Evolutionary conservation across 768 basidiomycete genomes (phyloP).

Genomic region (Hirschioporus abietinus): DNA sequence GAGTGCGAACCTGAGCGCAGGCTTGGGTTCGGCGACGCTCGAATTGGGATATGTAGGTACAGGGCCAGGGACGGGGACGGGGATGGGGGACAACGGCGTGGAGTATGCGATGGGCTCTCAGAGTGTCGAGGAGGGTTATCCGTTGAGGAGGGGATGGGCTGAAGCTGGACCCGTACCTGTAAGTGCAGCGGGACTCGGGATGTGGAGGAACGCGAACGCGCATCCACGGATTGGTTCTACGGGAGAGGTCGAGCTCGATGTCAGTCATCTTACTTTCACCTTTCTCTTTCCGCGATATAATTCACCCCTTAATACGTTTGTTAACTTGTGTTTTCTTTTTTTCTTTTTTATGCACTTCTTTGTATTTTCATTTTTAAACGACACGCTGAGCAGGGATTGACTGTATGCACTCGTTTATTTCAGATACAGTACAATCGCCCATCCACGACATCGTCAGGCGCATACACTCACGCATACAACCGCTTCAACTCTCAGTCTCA

Average conservation of each 20-base stretch:
- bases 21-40: neutral
- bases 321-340: too few relatives aligned
- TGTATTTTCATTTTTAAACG: too few relatives aligned
- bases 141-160: too few relatives aligned
- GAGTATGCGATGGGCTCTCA: neutral
- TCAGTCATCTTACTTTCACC: neutral
- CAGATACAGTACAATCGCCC: neutral
- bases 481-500: neutral
- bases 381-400: too few relatives aligned
- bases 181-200: too few relatives aligned
- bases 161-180: too few relatives aligned
- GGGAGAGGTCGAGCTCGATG: neutral
- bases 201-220: neutral
- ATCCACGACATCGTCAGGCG: neutral
- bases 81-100: neutral
- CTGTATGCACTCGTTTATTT: neutral
- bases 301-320: neutral
- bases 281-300: neutral
- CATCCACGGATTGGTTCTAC: neutral
- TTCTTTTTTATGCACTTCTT: too few relatives aligned
- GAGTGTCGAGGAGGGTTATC: too few relatives aligned
- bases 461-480: neutral
- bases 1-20: neutral
- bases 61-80: neutral
- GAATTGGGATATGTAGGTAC: neutral